These are phyloP conservation scores for Jasminum sambac DNA, from an alignment of 257 asterid genomes.

Conservation along the genomic window DNA sequence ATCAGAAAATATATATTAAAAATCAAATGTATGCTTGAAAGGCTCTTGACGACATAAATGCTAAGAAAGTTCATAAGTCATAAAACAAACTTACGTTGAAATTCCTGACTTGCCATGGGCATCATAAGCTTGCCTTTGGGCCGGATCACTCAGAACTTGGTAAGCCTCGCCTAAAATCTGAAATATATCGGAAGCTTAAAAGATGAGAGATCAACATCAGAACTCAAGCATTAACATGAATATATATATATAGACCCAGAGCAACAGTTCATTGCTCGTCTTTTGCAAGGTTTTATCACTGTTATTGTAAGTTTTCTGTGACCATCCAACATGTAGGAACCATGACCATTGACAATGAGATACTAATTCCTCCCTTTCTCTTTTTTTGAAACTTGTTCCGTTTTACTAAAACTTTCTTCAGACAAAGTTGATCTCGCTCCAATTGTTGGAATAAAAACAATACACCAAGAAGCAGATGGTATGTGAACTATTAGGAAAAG, in stretches of 20 bases:
- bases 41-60: conserved; percentile 14
- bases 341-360: background rate
- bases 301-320: background rate
- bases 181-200: conserved; percentile 27
- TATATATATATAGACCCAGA: conserved; percentile 1
- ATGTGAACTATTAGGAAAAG: background rate
- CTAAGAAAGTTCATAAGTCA: conserved; percentile 11
- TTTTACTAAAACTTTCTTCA: too few species aligned
- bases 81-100: conserved; percentile 64
- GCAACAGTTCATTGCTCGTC: conserved; percentile 23
- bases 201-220: conserved; percentile 23
- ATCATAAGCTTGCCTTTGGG: conserved; percentile 92
- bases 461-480: background rate
- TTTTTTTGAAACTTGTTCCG: background rate
- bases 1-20: conserved; percentile 12
- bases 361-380: background rate
- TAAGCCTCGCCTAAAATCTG: conserved; percentile 99
- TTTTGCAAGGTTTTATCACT: background rate
- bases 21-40: conserved; percentile 14
- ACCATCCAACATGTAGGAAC: background rate
- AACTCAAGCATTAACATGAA: conserved; percentile 25
- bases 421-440: conserved; percentile 7
- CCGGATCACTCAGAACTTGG: conserved; percentile 93
- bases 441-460: conserved; percentile 3
- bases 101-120: conserved; percentile 93